Evolutionary conservation across 2,329 filamentous ascomycete genomes (phyloP).

Genomic region (Diaporthe vexans): DNA sequence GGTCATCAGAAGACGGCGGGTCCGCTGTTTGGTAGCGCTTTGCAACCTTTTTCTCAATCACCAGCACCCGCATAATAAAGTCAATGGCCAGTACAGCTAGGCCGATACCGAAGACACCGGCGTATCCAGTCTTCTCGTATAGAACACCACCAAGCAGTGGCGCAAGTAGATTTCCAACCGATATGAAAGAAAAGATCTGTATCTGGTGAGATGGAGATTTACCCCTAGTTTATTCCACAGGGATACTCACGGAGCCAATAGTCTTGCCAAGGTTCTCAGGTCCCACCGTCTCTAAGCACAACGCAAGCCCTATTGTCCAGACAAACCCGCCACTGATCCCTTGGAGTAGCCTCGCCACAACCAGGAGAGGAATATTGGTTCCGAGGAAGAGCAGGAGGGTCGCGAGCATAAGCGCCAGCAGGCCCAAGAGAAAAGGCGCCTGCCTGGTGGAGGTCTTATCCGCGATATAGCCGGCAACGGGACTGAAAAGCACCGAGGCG

Average conservation of each 20-base stretch:
- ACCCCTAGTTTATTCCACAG: background rate
- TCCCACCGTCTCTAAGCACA: conserved; percentile 71
- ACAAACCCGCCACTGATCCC: conserved; percentile 71
- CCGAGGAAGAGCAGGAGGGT: conserved; percentile 69
- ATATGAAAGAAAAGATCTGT: conserved; percentile 70
- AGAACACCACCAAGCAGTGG: conserved; percentile 72
- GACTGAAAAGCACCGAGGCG: conserved; percentile 64
- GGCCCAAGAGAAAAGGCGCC: conserved; percentile 69
- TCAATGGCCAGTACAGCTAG: conserved; percentile 69
- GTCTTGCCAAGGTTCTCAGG: conserved; percentile 70
- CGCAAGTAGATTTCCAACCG: conserved; percentile 67
- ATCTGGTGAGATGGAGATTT: conserved; percentile 22
- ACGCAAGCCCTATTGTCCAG: conserved; percentile 70
- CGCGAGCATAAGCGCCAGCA: conserved; percentile 65
- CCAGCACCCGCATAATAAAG: conserved; percentile 69
- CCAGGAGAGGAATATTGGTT: conserved; percentile 60
- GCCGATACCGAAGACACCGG: conserved; percentile 70
- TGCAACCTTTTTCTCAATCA: conserved; percentile 74
- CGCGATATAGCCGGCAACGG: conserved; percentile 67
- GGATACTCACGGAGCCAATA: conserved; percentile 65
- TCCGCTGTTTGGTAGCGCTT: conserved; percentile 54
- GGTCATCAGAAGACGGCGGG: conserved; percentile 16
- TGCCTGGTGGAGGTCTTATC: conserved; percentile 67
- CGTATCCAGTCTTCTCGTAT: conserved; percentile 70
- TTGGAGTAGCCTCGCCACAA: conserved; percentile 68